phyloP scores from a whole-genome alignment of 495 filamentous ascomycete genomes.

The Usnea hakonensis region DNA sequence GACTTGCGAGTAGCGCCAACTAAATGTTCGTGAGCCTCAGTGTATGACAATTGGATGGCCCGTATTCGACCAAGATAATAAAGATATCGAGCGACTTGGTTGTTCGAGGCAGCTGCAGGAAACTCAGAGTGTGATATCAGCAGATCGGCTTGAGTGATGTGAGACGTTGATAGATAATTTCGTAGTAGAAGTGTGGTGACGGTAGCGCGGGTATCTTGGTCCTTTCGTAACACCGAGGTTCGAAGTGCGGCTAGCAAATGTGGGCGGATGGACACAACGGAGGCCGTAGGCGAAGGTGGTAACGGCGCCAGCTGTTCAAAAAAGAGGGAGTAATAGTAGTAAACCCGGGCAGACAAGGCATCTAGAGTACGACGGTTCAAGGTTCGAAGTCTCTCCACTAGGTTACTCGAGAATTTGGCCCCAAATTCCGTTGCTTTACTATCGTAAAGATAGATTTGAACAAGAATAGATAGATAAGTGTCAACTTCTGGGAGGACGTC shows the following conservation, averaged over 20 bases:
- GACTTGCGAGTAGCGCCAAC: conserved; percentile 90
- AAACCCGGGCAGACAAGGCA: conserved; percentile 85
- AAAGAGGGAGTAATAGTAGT: conserved; percentile 96
- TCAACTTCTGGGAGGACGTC: conserved; percentile 85
- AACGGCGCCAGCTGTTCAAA: conserved; percentile 79
- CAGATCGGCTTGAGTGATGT: conserved; percentile 94
- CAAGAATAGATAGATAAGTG: conserved; percentile 80
- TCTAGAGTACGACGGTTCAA: conserved; percentile 92
- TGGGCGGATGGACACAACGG: conserved; percentile 77
- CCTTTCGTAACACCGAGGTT: conserved; percentile 89
- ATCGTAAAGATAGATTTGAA: conserved; percentile 86
- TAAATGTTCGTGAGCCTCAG: conserved; percentile 90
- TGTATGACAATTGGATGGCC: conserved; percentile 91
- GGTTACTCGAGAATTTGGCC: conserved; percentile 68
- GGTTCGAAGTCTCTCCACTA: conserved; percentile 76
- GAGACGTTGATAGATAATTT: conserved; percentile 91
- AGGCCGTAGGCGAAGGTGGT: conserved; percentile 77
- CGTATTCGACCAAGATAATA: conserved; percentile 96
- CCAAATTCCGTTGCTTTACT: conserved; percentile 68
- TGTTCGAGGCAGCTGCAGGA: conserved; percentile 86
- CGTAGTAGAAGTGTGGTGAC: conserved; percentile 90
- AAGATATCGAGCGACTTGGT: conserved; percentile 91
- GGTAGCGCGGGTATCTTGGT: conserved; percentile 90
- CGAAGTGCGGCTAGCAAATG: conserved; percentile 80
- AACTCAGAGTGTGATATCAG: conserved; percentile 92